Evolutionary conservation across 2,329 filamentous ascomycete genomes (phyloP).

Genomic region (Chrysoporthe deuterocubensis): DNA sequence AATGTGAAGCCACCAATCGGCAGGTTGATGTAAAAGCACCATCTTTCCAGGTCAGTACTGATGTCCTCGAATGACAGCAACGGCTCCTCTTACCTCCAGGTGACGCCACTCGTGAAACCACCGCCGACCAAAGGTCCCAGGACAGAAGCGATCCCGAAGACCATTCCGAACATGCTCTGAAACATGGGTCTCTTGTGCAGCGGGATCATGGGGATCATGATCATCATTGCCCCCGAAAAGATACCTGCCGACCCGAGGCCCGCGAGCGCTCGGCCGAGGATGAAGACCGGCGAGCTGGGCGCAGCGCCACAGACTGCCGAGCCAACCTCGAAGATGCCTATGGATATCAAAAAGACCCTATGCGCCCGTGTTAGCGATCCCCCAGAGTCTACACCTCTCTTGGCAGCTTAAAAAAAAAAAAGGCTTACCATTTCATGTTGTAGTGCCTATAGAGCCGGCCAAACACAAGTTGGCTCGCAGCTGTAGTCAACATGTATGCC

Average conservation of each 20-base stretch:
- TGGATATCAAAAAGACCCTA: constrained; percentile 50
- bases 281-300: constrained; percentile 57
- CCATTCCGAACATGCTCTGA: constrained; percentile 57
- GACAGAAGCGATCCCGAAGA: constrained; percentile 60
- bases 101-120: constrained; percentile 51
- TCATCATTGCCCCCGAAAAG: constrained; percentile 60
- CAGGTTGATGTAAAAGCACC: constrained; percentile 65
- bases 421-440: constrained; percentile 49
- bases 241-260: constrained; percentile 61
- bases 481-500: constrained; percentile 63
- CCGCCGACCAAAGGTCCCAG: constrained; percentile 59
- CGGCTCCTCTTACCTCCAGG: constrained; percentile 47
- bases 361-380: constrained; percentile 1
- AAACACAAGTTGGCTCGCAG: constrained; percentile 58
- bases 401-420: background rate
- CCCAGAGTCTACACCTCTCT: background rate
- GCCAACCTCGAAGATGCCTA: constrained; percentile 59
- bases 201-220: constrained; percentile 62
- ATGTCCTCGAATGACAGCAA: background rate
- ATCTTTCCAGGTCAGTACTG: constrained; percentile 35
- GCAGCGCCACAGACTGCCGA: constrained; percentile 60
- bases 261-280: constrained; percentile 60
- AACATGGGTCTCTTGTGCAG: constrained; percentile 64
- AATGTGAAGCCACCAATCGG: constrained; percentile 57
- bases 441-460: constrained; percentile 61